phyloP scores from a whole-genome alignment of 2,329 filamentous ascomycete species.

The Talaromyces pinophilus region DNA sequence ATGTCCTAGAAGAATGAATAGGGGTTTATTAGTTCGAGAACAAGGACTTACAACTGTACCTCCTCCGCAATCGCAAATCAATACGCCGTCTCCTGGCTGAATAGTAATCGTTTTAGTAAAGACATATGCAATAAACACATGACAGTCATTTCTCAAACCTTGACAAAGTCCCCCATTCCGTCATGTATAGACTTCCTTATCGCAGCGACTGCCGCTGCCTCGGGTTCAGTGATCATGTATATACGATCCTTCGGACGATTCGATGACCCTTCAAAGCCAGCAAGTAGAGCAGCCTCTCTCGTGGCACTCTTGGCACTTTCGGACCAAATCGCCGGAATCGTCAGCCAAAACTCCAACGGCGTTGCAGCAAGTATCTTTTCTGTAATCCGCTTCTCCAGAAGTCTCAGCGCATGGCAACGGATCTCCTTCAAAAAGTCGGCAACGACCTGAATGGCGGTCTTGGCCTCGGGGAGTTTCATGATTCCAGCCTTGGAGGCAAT shows the following conservation, averaged over 20 bases:
- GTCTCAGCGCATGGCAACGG: conserved; percentile 28
- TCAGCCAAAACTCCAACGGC: conserved; percentile 30
- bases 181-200: conserved; percentile 19
- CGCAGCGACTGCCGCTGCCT: conserved; percentile 29
- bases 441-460: conserved; percentile 28
- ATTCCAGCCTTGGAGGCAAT: conserved; percentile 21
- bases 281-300: conserved; percentile 23
- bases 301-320: conserved; percentile 29
- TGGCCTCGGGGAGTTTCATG: conserved; percentile 27
- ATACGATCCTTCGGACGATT: conserved; percentile 20
- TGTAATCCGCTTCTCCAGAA: conserved; percentile 26
- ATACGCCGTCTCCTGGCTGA: conserved; percentile 25
- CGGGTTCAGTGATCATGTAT: conserved; percentile 28
- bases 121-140: not conserved
- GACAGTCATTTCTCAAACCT: conserved; percentile 3
- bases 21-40: not conserved
- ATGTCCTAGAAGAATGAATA: conserved; percentile 25
- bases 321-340: conserved; percentile 34
- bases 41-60: conserved; percentile 27
- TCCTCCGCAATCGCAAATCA: conserved; percentile 34
- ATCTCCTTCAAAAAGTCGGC: conserved; percentile 30
- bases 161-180: conserved; percentile 8
- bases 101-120: not conserved
- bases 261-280: conserved; percentile 23
- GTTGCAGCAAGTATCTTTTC: conserved; percentile 20